Percentiles rank a stretch among this genome's conserved stretches.
Conservation (phyloP, 495 filamentous ascomycete genomes). For the Echria macrotheca region DNA sequence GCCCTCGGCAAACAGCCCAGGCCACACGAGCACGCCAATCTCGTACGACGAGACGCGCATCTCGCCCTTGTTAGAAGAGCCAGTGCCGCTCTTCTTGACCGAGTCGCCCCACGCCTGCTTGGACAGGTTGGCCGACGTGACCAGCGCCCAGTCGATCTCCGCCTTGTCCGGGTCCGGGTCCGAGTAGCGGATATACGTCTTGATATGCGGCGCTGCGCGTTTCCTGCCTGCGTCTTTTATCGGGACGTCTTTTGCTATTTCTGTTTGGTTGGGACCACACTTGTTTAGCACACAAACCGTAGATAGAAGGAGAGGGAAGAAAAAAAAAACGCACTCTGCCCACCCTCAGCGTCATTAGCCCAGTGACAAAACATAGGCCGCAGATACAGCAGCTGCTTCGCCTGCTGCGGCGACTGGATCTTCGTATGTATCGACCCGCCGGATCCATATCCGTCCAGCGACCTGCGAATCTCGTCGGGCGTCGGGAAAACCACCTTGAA, state of each 20-base stretch:
- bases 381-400: slow-evolving; percentile 71
- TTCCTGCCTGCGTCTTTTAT: slow-evolving; percentile 49
- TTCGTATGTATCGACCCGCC: slow-evolving; percentile 82
- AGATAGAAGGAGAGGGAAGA: not conserved
- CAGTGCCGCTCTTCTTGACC: slow-evolving; percentile 38
- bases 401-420: slow-evolving; percentile 58
- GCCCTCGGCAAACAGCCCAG: slow-evolving; percentile 53
- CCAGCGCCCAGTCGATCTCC: slow-evolving; percentile 75
- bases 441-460: slow-evolving; percentile 70
- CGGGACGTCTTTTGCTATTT: not conserved
- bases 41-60: slow-evolving; percentile 77
- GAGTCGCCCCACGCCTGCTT: slow-evolving; percentile 86
- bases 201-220: slow-evolving; percentile 87
- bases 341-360: slow-evolving; percentile 49
- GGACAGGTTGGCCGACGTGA: slow-evolving; percentile 81
- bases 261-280: no score
- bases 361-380: slow-evolving; percentile 66
- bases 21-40: slow-evolving; percentile 82
- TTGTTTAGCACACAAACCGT: not conserved
- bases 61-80: no score
- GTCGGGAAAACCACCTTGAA: slow-evolving; percentile 76
- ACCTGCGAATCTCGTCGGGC: slow-evolving; percentile 67
- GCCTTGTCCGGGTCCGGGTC: slow-evolving; percentile 37
- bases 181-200: slow-evolving; percentile 76
- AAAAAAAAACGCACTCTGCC: slow-evolving; percentile 16